A percentile compares a stretch with the other conserved stretches of the same genome.
Evolutionary conservation across 2,329 filamentous ascomycete genomes (phyloP).

Genomic region (Verticillium albo-atrum): DNA sequence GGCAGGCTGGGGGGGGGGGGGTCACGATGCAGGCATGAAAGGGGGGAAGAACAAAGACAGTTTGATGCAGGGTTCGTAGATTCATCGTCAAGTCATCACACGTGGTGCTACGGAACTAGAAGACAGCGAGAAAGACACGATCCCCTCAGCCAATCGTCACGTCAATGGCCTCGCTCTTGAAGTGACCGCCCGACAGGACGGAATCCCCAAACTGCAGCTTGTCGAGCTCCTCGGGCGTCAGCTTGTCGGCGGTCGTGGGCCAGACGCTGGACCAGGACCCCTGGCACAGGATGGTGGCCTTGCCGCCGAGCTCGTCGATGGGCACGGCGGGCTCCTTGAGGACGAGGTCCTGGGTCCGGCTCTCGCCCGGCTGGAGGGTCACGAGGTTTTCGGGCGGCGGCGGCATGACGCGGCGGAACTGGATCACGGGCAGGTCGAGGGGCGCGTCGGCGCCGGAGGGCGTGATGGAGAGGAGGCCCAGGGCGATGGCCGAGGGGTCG

Average conservation of each 20-base stretch:
- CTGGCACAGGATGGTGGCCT: slow-evolving; percentile 25
- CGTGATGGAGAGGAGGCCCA: slow-evolving; percentile 36
- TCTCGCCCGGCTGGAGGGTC: slow-evolving; percentile 32
- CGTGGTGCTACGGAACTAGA: no score
- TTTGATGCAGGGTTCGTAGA: no score
- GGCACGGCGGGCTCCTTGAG: slow-evolving; percentile 31
- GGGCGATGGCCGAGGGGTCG: slow-evolving; percentile 33
- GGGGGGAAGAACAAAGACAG: no score
- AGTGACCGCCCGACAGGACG: slow-evolving; percentile 8
- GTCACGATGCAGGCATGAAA: no score
- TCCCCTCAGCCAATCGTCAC: not conserved
- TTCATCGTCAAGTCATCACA: no score
- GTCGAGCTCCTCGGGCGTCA: slow-evolving; percentile 7
- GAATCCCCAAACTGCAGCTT: slow-evolving; percentile 11
- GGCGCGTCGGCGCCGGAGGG: slow-evolving; percentile 25
- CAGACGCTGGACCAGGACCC: slow-evolving; percentile 35
- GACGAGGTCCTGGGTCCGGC: slow-evolving; percentile 25
- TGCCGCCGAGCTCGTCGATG: slow-evolving; percentile 24
- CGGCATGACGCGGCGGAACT: slow-evolving; percentile 35
- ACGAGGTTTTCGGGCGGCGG: slow-evolving; percentile 31
- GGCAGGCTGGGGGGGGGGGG: no score
- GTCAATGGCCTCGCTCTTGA: slow-evolving; percentile 7
- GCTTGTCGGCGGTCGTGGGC: slow-evolving; percentile 14
- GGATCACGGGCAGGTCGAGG: slow-evolving; percentile 30
- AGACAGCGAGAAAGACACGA: not conserved